Evolutionary conservation across 192 early-diverging fungal species (phyloP).

Genomic region (Coemansia sp.): DNA sequence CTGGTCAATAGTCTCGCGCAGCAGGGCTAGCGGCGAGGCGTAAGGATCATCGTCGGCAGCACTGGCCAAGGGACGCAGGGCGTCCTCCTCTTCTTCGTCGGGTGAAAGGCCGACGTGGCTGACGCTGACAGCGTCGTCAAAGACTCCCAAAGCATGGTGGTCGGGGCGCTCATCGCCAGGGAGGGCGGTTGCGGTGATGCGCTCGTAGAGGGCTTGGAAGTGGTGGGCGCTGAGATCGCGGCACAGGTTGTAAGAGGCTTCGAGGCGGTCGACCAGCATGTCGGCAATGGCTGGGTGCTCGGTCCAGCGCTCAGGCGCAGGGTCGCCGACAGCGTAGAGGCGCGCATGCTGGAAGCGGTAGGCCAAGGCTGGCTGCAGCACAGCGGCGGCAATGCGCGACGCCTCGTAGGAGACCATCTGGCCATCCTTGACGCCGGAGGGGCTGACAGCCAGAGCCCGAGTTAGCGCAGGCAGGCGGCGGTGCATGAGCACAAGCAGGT

Average conservation of each 20-base stretch:
- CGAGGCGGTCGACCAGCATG: constrained; percentile 28
- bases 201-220: constrained; percentile 37
- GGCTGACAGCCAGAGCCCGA: constrained; percentile 30
- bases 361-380: constrained; percentile 31
- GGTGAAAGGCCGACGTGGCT: constrained; percentile 11
- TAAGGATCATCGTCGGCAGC: constrained; percentile 26
- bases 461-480: constrained; percentile 26
- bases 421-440: constrained; percentile 22
- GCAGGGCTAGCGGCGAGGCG: constrained; percentile 34
- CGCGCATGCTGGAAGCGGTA: constrained; percentile 39
- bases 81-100: neutral
- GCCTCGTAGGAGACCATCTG: constrained; percentile 42
- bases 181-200: constrained; percentile 25
- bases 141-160: constrained; percentile 10
- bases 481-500: constrained; percentile 37
- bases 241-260: constrained; percentile 38
- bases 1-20: constrained; percentile 42
- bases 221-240: constrained; percentile 33
- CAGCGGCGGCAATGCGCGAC: constrained; percentile 24
- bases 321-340: constrained; percentile 23
- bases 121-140: constrained; percentile 30
- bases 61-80: neutral
- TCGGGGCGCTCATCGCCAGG: constrained; percentile 25
- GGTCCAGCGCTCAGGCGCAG: constrained; percentile 28
- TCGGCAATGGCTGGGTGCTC: constrained; percentile 22